These are phyloP conservation scores for Blastobotrys malaysiensis DNA, from an alignment of 1,139 yeast genomes.

Conservation along the genomic window DNA sequence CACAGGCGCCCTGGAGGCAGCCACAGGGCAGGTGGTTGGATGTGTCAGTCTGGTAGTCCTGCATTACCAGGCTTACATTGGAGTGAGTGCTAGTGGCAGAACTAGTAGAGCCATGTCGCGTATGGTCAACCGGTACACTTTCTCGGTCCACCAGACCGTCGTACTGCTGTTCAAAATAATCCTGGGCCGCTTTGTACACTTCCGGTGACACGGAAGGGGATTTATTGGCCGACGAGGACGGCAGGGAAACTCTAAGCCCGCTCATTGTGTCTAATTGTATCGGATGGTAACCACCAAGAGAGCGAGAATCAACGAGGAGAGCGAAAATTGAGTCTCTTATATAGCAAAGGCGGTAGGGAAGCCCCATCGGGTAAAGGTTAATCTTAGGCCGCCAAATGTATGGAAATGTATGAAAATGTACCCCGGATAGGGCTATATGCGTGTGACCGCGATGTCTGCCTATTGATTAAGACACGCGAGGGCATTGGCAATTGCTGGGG, in stretches of 20 bases:
- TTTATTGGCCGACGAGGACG: neutral
- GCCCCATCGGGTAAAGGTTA: neutral
- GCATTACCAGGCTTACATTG: slow-evolving; percentile 34
- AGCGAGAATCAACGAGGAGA: too few species aligned
- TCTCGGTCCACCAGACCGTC: neutral
- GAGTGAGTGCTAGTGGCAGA: slow-evolving; percentile 27
- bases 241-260: neutral
- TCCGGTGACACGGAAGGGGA: neutral
- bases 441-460: neutral
- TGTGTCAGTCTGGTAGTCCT: slow-evolving; percentile 42
- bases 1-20: slow-evolving; percentile 41
- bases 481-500: neutral
- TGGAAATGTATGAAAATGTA: neutral
- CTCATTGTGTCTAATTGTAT: neutral
- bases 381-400: neutral
- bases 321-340: too few species aligned
- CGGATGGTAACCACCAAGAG: too few species aligned
- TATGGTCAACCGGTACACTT: too few species aligned
- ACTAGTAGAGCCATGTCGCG: slow-evolving; percentile 30
- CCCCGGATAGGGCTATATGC: neutral
- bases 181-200: neutral
- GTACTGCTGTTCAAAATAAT: neutral
- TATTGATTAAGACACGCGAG: neutral
- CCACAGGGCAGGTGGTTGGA: slow-evolving; percentile 44
- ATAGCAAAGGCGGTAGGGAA: too few species aligned